These are phyloP conservation scores for Pichia sp. DNA, from an alignment of 1,139 yeast species.

Conservation along the genomic window DNA sequence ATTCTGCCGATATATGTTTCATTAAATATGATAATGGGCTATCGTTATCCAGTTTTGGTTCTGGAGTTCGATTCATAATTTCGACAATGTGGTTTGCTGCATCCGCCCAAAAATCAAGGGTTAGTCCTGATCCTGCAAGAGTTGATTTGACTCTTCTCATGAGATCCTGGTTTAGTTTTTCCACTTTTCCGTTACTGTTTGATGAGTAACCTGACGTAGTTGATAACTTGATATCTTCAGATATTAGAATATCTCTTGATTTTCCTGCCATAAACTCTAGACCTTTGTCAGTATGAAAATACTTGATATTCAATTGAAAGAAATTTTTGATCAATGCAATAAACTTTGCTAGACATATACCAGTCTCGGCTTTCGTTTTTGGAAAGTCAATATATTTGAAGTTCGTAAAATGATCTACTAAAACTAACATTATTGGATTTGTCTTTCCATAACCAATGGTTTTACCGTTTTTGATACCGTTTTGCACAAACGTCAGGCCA, in stretches of 20 bases:
- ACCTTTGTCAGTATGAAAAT: not conserved
- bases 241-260: not conserved
- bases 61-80: not conserved
- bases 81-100: not conserved
- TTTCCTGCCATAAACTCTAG: not conserved
- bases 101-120: not conserved
- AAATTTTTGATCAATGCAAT: not conserved
- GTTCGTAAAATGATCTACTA: too few species aligned
- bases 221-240: not conserved
- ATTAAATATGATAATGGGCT: not conserved
- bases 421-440: too few species aligned
- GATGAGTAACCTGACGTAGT: not conserved
- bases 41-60: not conserved
- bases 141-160: not conserved
- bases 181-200: not conserved
- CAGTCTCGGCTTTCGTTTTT: not conserved
- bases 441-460: too few species aligned
- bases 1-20: not conserved
- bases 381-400: not conserved
- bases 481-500: too few species aligned
- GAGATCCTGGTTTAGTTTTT: not conserved
- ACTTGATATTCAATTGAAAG: not conserved
- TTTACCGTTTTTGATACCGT: too few species aligned
- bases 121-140: not conserved
- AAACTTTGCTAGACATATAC: not conserved